A percentile compares a stretch with the other conserved stretches of the same genome.
These are phyloP conservation scores for Colletotrichum simmondsii DNA, from an alignment of 2,329 filamentous ascomycete species.

Conservation along the genomic window DNA sequence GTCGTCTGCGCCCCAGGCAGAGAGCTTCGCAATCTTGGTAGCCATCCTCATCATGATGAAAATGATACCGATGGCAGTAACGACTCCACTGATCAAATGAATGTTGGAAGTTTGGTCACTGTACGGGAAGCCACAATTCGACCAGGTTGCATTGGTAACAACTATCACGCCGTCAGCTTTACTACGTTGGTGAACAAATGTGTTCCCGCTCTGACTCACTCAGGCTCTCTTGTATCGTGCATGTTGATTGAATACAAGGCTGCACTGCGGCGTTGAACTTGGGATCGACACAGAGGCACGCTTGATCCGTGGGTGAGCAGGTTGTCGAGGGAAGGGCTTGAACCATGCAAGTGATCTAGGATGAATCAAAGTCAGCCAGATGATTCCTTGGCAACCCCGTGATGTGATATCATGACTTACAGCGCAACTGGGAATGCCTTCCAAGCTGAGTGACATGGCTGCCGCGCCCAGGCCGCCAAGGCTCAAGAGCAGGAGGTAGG, in stretches of 20 bases:
- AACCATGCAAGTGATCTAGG: slow-evolving; percentile 17
- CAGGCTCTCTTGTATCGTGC: slow-evolving; percentile 44
- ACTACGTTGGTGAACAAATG: not conserved
- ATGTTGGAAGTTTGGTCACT: not conserved
- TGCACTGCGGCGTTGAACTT: slow-evolving; percentile 39
- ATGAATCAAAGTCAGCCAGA: not conserved
- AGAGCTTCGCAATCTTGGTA: not conserved
- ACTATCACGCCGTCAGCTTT: not conserved
- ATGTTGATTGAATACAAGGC: slow-evolving; percentile 40
- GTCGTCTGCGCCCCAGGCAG: slow-evolving; percentile 9
- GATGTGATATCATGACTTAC: not conserved
- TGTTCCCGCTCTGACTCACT: slow-evolving; percentile 37
- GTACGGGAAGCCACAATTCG: not conserved
- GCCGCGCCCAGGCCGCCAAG: not conserved
- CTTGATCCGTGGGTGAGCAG: slow-evolving; percentile 40
- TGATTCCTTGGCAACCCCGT: not conserved
- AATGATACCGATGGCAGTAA: not conserved
- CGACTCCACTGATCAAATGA: not conserved
- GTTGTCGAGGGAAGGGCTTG: slow-evolving; percentile 2
- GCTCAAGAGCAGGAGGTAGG: too few relatives aligned
- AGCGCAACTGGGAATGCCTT: slow-evolving; percentile 3
- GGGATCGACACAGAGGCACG: slow-evolving; percentile 46
- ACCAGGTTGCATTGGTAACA: not conserved
- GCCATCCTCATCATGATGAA: slow-evolving; percentile 11
- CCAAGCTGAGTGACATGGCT: not conserved